Base-by-base conservation (phyloP, 257 asterid species). In the Nicotiana paniculata region DNA sequence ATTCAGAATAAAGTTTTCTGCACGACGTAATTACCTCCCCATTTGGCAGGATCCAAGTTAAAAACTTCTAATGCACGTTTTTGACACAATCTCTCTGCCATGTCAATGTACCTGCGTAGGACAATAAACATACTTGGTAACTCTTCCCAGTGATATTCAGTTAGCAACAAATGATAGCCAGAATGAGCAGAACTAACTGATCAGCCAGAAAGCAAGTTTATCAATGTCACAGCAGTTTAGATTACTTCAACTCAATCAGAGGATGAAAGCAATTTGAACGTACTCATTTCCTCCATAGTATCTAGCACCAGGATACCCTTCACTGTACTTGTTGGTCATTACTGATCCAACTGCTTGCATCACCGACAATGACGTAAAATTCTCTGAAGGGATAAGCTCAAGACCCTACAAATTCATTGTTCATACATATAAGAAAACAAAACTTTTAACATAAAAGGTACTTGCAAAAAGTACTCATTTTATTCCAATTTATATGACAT, bases 321-420 rank as follows among this genome's bases (percentile, higher is more conserved):
- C 99, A 83, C 99, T 95, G 86, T 95, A 95, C 82, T 95, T 95
- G 84, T 95, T 95, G 21, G 97, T 95, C 99, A 95, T 95, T 64
- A 95, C 93, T 57, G 99, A 95, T 83, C 99, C 99, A 88, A 95
- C 98, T 0, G 99, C 99, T 93, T 95, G 94, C 97, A 95, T 93
- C 87, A 95, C 98, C 1, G 99, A 95, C 68, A 85, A 75, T n/a
- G 99, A 95, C 2, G 99, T 95, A 85, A 95, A 95, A 85, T 95
- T 95, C 85, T 95, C 99, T 0, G 99, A 95, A 33, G 98, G 99
- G 80, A 95, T 95, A 79, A 95, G 97, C 82, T 95, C 99, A 82
- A 95, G 84, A 53, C 98, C 98, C 98, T 93, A 85, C 46, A 33
- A 83, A 33, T 46, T 28, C 12, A 83, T 79, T 57, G 68, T 54